Conservation (phyloP, 1,284 basidiomycete species). For the Rhodotorula sp. region DNA sequence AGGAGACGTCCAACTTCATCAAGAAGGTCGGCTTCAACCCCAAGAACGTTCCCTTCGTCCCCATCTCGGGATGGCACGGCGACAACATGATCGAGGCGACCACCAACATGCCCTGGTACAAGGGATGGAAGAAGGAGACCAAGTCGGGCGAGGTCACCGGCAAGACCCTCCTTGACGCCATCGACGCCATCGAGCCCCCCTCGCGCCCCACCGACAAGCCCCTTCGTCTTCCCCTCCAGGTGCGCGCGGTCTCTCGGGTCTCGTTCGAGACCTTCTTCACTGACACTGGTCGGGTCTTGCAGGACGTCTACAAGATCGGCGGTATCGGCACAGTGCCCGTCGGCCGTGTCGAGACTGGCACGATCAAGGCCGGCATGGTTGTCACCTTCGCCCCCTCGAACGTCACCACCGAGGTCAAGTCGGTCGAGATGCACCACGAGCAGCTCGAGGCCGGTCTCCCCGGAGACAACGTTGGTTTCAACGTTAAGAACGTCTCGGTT, state of each 20-base stretch:
- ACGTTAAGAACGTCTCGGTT: conserved; percentile 96
- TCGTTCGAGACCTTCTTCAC: background rate
- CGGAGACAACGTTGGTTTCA: conserved; percentile 99
- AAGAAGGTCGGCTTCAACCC: conserved; percentile 99
- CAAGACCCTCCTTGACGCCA: conserved; percentile 99
- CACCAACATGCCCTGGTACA: conserved; percentile 97
- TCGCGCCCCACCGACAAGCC: conserved; percentile 97
- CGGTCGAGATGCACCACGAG: conserved; percentile 99
- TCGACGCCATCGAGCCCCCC: conserved; percentile 98
- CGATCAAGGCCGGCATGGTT: conserved; percentile 98
- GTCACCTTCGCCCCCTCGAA: conserved; percentile 95
- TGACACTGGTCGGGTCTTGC: background rate
- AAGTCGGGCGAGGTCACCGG: conserved; percentile 91
- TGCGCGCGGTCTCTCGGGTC: conserved; percentile 43
- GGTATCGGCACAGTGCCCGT: conserved; percentile 99
- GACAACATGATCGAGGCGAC: conserved; percentile 99
- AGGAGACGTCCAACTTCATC: conserved; percentile 99
- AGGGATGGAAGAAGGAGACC: conserved; percentile 96
- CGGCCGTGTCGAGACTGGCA: conserved; percentile 99
- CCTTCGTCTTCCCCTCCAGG: conserved; percentile 97
- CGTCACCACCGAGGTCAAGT: conserved; percentile 99
- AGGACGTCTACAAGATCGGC: conserved; percentile 99
- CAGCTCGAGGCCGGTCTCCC: conserved; percentile 91
- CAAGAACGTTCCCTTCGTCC: conserved; percentile 96
- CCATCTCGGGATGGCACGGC: conserved; percentile 99